Conservation (phyloP, 768 basidiomycete species). For the Termitomyces sp. region DNA sequence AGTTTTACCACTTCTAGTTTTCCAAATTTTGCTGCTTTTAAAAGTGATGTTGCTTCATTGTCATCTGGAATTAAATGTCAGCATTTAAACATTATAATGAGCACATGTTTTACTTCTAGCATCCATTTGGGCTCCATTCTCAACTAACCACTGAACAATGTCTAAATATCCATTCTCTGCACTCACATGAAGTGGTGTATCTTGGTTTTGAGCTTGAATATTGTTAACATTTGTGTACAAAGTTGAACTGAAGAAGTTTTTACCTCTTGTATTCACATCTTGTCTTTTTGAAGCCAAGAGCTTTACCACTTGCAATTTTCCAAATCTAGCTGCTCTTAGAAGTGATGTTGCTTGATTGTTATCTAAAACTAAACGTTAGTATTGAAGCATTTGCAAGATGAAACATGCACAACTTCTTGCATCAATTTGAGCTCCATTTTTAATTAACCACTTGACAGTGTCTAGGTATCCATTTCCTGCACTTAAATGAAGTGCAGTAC, state of each 20-base stretch:
- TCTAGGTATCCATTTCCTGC: neutral
- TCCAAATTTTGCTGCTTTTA: neutral
- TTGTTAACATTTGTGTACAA: too few species aligned
- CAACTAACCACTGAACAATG: neutral
- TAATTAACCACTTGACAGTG: neutral
- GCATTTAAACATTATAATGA: too few species aligned
- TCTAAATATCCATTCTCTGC: too few species aligned
- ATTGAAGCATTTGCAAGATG: neutral
- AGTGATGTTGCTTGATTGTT: neutral
- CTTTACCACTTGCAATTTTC: neutral
- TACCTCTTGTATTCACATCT: neutral
- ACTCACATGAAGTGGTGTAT: too few species aligned
- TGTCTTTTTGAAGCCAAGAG: neutral
- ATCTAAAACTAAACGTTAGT: neutral
- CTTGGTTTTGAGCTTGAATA: too few species aligned
- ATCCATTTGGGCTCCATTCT: neutral
- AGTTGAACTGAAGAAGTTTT: neutral
- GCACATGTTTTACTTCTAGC: neutral
- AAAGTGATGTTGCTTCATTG: neutral
- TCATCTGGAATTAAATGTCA: too few species aligned
- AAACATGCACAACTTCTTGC: neutral
- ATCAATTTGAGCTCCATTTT: neutral
- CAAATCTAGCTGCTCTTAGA: neutral
- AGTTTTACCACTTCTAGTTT: neutral
- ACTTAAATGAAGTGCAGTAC: neutral